Evolutionary conservation across 2,329 filamentous ascomycete genomes (phyloP).

Genomic region (Aspergillus amoenus): DNA sequence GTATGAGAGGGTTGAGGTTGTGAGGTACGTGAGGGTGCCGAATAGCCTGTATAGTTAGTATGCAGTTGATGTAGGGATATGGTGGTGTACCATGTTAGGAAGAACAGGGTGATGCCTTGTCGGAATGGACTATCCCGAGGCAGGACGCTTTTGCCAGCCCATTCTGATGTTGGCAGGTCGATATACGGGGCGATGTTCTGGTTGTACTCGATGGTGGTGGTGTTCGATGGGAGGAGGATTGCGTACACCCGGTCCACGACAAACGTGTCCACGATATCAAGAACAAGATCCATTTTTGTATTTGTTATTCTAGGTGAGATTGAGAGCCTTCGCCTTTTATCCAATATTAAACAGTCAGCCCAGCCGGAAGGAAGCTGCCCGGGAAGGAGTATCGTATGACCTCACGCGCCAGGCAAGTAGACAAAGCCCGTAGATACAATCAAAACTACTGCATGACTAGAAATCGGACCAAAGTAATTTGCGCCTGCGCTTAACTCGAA

Average conservation of each 20-base stretch:
- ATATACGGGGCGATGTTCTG: conserved; percentile 27
- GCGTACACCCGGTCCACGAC: conserved; percentile 75
- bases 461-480: too few relatives aligned
- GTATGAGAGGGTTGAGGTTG: neutral
- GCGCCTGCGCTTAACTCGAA: neutral
- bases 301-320: neutral
- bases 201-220: conserved; percentile 16
- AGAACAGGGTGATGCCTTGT: conserved; percentile 26
- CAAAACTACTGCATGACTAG: too few relatives aligned
- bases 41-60: conserved; percentile 28
- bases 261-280: conserved; percentile 76
- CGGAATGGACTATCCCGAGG: conserved; percentile 28
- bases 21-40: conserved; percentile 72
- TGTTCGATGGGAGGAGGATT: conserved; percentile 18
- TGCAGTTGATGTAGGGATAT: conserved; percentile 63
- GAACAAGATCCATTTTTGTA: conserved; percentile 73
- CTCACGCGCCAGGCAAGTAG: neutral
- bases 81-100: conserved; percentile 26
- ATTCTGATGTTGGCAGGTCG: conserved; percentile 24
- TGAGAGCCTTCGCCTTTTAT: neutral
- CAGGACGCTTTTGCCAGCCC: conserved; percentile 27
- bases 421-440: too few relatives aligned
- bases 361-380: neutral
- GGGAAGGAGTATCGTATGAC: neutral
- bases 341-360: neutral